These are phyloP conservation scores for Ceratobasidium theobromae DNA, from an alignment of 1,284 basidiomycete species.

Conservation along the genomic window DNA sequence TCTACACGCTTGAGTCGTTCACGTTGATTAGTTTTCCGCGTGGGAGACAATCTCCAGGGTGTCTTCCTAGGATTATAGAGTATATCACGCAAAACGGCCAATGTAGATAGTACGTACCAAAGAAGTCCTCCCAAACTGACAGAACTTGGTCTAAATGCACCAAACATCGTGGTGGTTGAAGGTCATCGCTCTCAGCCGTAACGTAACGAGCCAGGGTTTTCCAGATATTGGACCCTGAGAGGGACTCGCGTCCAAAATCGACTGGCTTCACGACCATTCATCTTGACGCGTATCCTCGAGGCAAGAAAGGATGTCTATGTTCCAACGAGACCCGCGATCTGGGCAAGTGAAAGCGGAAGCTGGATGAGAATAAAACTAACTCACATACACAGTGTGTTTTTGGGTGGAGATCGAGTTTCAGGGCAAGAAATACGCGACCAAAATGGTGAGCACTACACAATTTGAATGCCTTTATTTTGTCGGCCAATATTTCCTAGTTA, in stretches of 20 bases:
- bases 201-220: conserved; percentile 15
- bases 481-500: too few species aligned
- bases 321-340: conserved; percentile 76
- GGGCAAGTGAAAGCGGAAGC: not conserved
- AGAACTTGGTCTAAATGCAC: conserved; percentile 69
- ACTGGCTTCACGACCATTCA: conserved; percentile 30
- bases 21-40: conserved; percentile 90
- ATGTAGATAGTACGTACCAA: conserved; percentile 54
- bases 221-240: conserved; percentile 16
- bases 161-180: conserved; percentile 57
- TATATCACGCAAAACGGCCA: not conserved
- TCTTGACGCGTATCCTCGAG: conserved; percentile 30
- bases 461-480: not conserved
- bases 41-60: conserved; percentile 88
- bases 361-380: not conserved
- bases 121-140: conserved; percentile 72
- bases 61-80: conserved; percentile 72
- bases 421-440: conserved; percentile 97
- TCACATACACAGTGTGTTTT: conserved; percentile 71
- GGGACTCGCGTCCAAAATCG: conserved; percentile 33
- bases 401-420: conserved; percentile 91
- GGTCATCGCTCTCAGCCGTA: conserved; percentile 1
- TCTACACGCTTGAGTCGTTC: conserved; percentile 90
- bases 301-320: conserved; percentile 52
- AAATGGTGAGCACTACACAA: conserved; percentile 63